Percentiles rank a stretch among this genome's conserved stretches.
These are phyloP conservation scores for Phytophthora foliorum DNA, from an alignment of 352 stramenopile genomes.

Conservation along the genomic window DNA sequence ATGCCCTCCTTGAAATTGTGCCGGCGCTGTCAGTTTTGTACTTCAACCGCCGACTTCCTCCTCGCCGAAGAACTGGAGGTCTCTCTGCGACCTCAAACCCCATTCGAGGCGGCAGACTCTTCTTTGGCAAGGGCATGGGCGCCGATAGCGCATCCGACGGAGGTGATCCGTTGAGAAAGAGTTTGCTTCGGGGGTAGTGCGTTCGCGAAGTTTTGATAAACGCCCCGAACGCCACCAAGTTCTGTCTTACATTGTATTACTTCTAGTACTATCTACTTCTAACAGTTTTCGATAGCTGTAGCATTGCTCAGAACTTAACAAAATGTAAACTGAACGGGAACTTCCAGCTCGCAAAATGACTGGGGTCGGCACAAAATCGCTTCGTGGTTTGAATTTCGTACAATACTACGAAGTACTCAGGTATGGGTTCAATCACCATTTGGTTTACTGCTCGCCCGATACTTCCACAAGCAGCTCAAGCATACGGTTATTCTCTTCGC, in stretches of 20 bases:
- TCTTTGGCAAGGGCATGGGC: slow-evolving; percentile 59
- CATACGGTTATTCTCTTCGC: slow-evolving; percentile 95
- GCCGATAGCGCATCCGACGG: slow-evolving; percentile 26
- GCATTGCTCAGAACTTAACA: neutral
- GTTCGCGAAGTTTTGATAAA: neutral
- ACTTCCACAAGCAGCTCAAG: slow-evolving; percentile 86
- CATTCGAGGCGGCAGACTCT: slow-evolving; percentile 53
- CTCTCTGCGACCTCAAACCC: slow-evolving; percentile 46
- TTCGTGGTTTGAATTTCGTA: slow-evolving; percentile 1
- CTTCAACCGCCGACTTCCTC: slow-evolving; percentile 85
- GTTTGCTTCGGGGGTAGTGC: slow-evolving; percentile 53
- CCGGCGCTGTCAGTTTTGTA: slow-evolving; percentile 83
- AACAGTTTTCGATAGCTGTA: neutral
- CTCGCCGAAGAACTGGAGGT: slow-evolving; percentile 42
- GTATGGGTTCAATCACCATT: neutral
- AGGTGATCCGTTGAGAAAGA: slow-evolving; percentile 52
- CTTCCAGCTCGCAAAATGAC: neutral
- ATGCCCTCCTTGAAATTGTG: slow-evolving; percentile 83
- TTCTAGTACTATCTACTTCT: no score
- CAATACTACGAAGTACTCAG: slow-evolving; percentile 2
- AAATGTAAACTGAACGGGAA: neutral
- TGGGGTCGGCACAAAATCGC: neutral
- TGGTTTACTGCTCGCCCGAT: slow-evolving; percentile 57
- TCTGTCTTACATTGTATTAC: no score
- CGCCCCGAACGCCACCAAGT: neutral